Conservation (phyloP, 2,329 filamentous ascomycete genomes). For the Diaporthe australafricana region DNA sequence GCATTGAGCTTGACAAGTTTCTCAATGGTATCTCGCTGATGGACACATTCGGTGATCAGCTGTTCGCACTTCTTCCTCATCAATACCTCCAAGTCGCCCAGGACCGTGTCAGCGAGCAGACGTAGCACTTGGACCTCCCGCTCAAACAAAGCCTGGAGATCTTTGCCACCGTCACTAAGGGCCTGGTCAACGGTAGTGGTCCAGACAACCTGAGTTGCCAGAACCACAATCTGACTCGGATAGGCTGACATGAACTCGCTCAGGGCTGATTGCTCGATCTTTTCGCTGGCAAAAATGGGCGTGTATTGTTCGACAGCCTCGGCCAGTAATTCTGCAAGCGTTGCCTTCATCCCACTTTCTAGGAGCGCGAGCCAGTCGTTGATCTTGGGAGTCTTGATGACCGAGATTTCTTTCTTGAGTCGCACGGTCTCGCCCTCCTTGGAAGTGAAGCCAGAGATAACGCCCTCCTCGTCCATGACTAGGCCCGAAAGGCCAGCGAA, state of each 20-base stretch:
- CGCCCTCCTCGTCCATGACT: conserved; percentile 88
- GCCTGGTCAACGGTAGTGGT: conserved; percentile 86
- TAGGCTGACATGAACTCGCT: conserved; percentile 85
- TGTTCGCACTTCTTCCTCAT: conserved; percentile 97
- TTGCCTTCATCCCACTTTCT: conserved; percentile 93
- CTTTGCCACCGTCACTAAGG: conserved; percentile 77
- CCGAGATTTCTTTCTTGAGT: conserved; percentile 90
- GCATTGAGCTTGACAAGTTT: conserved; percentile 84
- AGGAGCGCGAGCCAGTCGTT: conserved; percentile 98
- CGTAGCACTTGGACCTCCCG: conserved; percentile 87
- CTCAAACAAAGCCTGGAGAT: conserved; percentile 78
- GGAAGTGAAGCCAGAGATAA: conserved; percentile 92
- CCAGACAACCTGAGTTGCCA: conserved; percentile 95
- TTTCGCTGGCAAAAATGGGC: conserved; percentile 78
- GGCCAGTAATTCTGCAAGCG: conserved; percentile 87
- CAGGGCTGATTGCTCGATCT: conserved; percentile 77
- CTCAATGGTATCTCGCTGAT: conserved; percentile 93
- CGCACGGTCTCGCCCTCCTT: conserved; percentile 93
- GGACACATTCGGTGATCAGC: conserved; percentile 98
- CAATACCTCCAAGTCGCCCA: conserved; percentile 88
- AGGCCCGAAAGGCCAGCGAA: conserved; percentile 95
- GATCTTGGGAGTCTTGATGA: conserved; percentile 94
- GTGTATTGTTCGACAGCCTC: conserved; percentile 88
- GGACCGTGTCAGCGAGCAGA: conserved; percentile 86
- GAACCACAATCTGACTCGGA: conserved; percentile 94